Percentiles rank a stretch among this genome's conserved stretches.
Evolutionary conservation across 371 early-diverging fungal species (phyloP).

Genomic region (Fennellomyces sp.): DNA sequence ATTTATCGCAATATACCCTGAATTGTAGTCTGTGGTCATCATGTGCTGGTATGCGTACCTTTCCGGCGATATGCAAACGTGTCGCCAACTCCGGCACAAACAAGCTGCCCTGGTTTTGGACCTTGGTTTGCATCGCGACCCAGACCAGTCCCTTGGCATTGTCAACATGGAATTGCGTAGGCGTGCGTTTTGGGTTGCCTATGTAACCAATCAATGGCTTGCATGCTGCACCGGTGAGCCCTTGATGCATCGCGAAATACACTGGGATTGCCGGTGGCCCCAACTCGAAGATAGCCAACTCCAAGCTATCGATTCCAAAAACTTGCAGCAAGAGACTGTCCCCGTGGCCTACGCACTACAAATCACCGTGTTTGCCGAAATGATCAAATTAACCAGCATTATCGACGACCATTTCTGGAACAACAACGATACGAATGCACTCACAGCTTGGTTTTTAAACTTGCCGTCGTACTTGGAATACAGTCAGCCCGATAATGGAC

Average conservation of each 20-base stretch:
- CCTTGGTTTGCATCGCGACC: constrained; percentile 15
- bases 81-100: not conserved
- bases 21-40: constrained; percentile 14
- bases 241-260: not conserved
- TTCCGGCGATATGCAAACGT: constrained; percentile 16
- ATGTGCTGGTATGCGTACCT: constrained; percentile 17
- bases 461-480: constrained; percentile 43
- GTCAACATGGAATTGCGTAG: constrained; percentile 36
- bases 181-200: constrained; percentile 43
- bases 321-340: not conserved
- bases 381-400: constrained; percentile 38
- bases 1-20: not conserved
- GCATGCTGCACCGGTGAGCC: constrained; percentile 21
- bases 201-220: constrained; percentile 45
- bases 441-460: constrained; percentile 42
- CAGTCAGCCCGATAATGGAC: constrained; percentile 9
- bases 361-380: constrained; percentile 35
- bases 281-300: constrained; percentile 43
- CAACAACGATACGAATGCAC: not conserved
- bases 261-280: constrained; percentile 33
- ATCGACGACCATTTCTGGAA: constrained; percentile 7
- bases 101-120: not conserved
- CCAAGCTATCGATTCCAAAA: constrained; percentile 15
- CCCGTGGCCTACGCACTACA: constrained; percentile 27
- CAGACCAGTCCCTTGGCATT: constrained; percentile 5